Evolutionary conservation across 176 grass and related monocot species (phyloP).

Genomic region (Eremochloa ophiuroides): DNA sequence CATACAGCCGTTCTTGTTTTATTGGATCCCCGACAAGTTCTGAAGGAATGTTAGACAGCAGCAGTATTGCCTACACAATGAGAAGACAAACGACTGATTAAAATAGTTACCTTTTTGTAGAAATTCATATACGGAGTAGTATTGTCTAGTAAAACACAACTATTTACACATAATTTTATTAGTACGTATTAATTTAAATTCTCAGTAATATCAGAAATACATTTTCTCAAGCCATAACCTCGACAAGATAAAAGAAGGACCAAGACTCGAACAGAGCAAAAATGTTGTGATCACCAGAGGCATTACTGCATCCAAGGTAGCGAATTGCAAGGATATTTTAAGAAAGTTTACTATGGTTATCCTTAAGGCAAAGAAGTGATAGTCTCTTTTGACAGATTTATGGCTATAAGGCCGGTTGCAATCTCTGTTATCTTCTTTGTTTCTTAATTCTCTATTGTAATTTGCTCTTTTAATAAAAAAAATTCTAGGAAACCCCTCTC

Average conservation of each 20-base stretch:
- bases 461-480: too few species aligned
- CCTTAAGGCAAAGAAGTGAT: neutral
- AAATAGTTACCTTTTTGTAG: too few species aligned
- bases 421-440: neutral
- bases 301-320: neutral
- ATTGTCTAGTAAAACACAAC: neutral
- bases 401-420: neutral
- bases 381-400: neutral
- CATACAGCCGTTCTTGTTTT: conserved; percentile 17
- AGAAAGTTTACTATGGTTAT: neutral
- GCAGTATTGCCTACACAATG: conserved; percentile 17
- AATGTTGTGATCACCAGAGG: neutral
- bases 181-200: neutral
- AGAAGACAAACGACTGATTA: neutral
- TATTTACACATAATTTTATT: neutral
- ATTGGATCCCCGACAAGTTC: conserved; percentile 24
- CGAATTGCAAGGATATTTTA: neutral
- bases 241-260: too few species aligned
- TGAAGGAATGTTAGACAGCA: conserved; percentile 24
- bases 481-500: neutral
- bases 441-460: neutral
- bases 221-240: neutral
- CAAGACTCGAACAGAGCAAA: neutral
- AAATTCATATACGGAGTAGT: too few species aligned
- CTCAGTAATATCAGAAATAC: neutral